Evolutionary conservation across 2,329 filamentous ascomycete species (phyloP).

Genomic region (Colletotrichum aenigma): DNA sequence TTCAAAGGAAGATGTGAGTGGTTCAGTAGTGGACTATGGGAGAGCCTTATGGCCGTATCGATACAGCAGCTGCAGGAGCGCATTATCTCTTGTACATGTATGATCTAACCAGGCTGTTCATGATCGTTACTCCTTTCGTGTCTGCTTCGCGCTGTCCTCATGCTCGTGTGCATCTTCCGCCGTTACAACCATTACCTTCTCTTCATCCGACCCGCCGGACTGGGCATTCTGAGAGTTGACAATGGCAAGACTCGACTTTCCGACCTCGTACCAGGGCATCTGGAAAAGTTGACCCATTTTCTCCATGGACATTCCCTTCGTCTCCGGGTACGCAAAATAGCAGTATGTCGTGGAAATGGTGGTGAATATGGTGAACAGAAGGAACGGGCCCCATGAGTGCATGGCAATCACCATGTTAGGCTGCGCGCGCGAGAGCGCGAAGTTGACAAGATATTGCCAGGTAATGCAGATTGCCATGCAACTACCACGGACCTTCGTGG

Average conservation of each 20-base stretch:
- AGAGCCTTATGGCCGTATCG: neutral
- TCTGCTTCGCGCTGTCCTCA: neutral
- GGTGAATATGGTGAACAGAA: neutral
- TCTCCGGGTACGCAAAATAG: conserved; percentile 46
- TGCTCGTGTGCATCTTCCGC: neutral
- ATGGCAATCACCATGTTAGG: neutral
- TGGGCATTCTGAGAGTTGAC: neutral
- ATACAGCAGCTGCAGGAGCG: neutral
- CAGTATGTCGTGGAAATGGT: conserved; percentile 20
- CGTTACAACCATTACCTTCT: neutral
- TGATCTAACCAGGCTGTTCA: neutral
- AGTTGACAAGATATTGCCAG: neutral
- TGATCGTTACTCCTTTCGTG: neutral
- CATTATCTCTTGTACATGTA: neutral
- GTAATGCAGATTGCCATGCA: neutral
- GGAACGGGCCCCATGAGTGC: neutral
- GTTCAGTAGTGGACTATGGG: neutral
- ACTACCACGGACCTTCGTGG: neutral
- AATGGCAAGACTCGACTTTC: neutral
- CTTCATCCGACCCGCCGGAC: neutral
- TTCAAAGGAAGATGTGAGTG: neutral
- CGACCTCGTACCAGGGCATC: neutral
- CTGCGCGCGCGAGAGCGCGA: neutral
- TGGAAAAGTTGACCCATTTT: conserved; percentile 3
- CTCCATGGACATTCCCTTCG: conserved; percentile 26